phyloP scores from a whole-genome alignment of 495 filamentous ascomycete genomes.

The Trichoderma virens region DNA sequence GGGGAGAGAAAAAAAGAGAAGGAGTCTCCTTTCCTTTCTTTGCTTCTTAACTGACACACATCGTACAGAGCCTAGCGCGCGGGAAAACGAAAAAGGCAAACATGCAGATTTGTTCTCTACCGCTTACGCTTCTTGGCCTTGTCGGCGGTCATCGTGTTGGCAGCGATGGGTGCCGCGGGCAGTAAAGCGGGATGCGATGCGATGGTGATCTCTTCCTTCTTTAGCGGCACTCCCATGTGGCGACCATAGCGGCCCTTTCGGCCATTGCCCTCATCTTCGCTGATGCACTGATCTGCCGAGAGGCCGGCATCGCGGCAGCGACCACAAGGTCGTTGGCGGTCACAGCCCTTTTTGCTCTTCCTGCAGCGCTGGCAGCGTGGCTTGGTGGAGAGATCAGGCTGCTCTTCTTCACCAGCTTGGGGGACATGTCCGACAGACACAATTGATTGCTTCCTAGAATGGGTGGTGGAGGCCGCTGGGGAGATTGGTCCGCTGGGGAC shows the following conservation, averaged over 20 bases:
- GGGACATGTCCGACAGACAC: slow-evolving; percentile 58
- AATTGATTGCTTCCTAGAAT: slow-evolving; percentile 72
- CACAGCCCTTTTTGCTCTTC: slow-evolving; percentile 99
- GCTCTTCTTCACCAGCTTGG: slow-evolving; percentile 62
- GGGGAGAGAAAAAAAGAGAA: background rate
- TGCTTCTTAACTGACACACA: background rate
- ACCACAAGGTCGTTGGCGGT: slow-evolving; percentile 88
- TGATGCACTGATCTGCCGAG: slow-evolving; percentile 83
- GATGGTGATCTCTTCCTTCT: slow-evolving; percentile 44
- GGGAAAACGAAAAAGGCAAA: background rate
- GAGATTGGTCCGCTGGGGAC: slow-evolving; percentile 49
- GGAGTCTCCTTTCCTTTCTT: background rate
- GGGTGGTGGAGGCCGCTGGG: slow-evolving; percentile 53
- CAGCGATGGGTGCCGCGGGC: slow-evolving; percentile 32
- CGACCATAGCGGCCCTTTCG: slow-evolving; percentile 93
- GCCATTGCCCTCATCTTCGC: slow-evolving; percentile 93
- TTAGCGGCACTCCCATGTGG: slow-evolving; percentile 91
- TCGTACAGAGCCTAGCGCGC: background rate
- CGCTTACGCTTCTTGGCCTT: slow-evolving; percentile 46
- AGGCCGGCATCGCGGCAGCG: slow-evolving; percentile 95
- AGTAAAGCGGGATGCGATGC: slow-evolving; percentile 22
- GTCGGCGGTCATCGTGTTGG: slow-evolving; percentile 21
- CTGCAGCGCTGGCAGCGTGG: slow-evolving; percentile 96
- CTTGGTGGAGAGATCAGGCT: slow-evolving; percentile 86
- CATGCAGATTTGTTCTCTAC: slow-evolving; percentile 19